phyloP scores from a whole-genome alignment of 1,139 yeast species.

The Suhomyces kunorum region DNA sequence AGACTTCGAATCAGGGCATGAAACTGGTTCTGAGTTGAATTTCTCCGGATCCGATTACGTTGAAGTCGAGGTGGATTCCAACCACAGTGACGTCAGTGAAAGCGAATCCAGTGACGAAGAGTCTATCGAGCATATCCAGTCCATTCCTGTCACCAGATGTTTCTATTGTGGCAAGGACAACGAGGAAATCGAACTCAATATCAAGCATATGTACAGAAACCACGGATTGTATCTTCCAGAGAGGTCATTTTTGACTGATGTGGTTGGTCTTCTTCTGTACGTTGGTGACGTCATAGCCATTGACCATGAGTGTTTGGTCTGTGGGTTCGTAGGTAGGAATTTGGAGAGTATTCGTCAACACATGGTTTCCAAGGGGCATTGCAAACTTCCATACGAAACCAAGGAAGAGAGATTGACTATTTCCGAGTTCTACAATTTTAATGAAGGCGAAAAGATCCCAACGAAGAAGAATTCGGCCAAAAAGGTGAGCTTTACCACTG shows the following conservation, averaged over 20 bases:
- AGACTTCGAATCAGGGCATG: conserved; percentile 35
- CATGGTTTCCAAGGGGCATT: conserved; percentile 53
- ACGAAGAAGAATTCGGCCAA: conserved; percentile 17
- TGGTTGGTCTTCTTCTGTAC: conserved; percentile 47
- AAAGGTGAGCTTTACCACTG: conserved; percentile 20
- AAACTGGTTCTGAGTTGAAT: conserved; percentile 53
- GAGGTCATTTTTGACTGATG: conserved; percentile 40
- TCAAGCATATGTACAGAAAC: conserved; percentile 47
- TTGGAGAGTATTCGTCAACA: conserved; percentile 56
- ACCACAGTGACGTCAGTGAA: conserved; percentile 14
- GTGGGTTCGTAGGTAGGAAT: conserved; percentile 54
- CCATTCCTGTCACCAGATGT: conserved; percentile 39
- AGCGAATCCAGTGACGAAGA: conserved; percentile 20
- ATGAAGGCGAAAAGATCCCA: conserved; percentile 20
- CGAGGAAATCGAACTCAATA: conserved; percentile 42
- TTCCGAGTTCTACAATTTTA: conserved; percentile 47
- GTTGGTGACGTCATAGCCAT: conserved; percentile 45
- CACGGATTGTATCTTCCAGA: conserved; percentile 58
- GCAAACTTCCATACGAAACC: conserved; percentile 54
- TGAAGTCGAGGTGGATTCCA: conserved; percentile 22
- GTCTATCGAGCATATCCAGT: conserved; percentile 24
- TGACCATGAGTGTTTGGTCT: conserved; percentile 52
- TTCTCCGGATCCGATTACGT: conserved; percentile 41
- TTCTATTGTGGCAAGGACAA: conserved; percentile 45
- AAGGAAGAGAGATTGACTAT: conserved; percentile 43